Conservation (phyloP, 1,139 yeast species). For the Saccharomyces hybrid region DNA sequence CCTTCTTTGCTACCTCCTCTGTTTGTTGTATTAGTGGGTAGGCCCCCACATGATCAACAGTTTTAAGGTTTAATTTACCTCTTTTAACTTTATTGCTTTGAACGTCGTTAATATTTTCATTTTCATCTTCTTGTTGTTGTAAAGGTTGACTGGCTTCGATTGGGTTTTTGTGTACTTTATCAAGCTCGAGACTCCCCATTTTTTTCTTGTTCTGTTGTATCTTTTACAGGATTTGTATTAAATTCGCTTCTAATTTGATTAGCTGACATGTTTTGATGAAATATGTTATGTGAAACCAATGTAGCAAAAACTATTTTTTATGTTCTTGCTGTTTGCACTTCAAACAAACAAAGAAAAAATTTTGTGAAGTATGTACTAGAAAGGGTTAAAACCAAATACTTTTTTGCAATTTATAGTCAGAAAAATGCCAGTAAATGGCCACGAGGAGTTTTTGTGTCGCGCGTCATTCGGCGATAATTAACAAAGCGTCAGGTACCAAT, state of each 20-base stretch:
- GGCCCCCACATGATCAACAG: slow-evolving; percentile 32
- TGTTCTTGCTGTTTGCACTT: background rate
- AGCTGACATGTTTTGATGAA: background rate
- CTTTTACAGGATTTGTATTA: background rate
- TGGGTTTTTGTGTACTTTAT: background rate
- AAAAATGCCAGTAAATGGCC: background rate
- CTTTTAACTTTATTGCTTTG: background rate
- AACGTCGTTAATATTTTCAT: background rate
- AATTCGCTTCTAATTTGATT: background rate
- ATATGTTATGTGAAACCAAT: background rate
- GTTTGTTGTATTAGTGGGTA: slow-evolving; percentile 41
- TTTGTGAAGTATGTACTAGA: background rate
- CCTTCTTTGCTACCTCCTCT: slow-evolving; percentile 30
- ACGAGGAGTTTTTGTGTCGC: background rate
- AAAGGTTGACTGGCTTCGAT: background rate
- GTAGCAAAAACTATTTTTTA: background rate
- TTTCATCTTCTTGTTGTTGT: background rate
- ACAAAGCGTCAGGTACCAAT: background rate
- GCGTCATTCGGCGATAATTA: background rate
- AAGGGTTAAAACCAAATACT: background rate
- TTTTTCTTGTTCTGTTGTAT: background rate
- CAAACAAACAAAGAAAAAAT: background rate
- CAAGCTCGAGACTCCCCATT: background rate
- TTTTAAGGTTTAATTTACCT: slow-evolving; percentile 15
- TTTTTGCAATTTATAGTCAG: background rate